Conservation (phyloP, 176 grass and related monocot species). For the Phyllostachys edulis region DNA sequence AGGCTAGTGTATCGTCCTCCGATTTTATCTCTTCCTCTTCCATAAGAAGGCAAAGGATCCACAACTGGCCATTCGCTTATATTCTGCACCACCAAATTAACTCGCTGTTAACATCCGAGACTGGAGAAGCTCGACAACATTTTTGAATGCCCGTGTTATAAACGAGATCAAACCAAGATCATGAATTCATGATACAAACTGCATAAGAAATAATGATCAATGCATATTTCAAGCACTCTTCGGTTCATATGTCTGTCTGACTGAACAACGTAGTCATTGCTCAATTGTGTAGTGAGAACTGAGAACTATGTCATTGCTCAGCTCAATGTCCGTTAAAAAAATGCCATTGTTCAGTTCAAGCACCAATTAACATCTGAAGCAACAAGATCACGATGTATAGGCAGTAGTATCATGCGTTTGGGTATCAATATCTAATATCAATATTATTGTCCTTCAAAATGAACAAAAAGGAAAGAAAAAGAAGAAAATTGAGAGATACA, state of each 20-base stretch:
- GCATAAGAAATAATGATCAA: neutral
- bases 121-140: neutral
- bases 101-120: neutral
- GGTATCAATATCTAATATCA: neutral
- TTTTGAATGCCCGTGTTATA: neutral
- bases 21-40: conserved; percentile 69
- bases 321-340: no score
- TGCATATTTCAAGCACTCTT: neutral
- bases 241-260: neutral
- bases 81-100: conserved; percentile 37
- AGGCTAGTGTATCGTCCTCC: conserved; percentile 86
- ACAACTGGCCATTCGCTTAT: conserved; percentile 70
- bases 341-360: neutral
- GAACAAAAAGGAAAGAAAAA: neutral
- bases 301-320: no score
- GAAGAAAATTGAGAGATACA: neutral
- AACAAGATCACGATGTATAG: neutral
- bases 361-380: neutral
- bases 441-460: neutral
- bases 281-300: neutral
- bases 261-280: neutral
- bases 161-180: neutral
- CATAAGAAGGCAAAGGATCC: conserved; percentile 81
- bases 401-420: neutral
- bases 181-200: neutral